Conservation (phyloP, 140 eudicot genomes). For the Flaveria floridana region DNA sequence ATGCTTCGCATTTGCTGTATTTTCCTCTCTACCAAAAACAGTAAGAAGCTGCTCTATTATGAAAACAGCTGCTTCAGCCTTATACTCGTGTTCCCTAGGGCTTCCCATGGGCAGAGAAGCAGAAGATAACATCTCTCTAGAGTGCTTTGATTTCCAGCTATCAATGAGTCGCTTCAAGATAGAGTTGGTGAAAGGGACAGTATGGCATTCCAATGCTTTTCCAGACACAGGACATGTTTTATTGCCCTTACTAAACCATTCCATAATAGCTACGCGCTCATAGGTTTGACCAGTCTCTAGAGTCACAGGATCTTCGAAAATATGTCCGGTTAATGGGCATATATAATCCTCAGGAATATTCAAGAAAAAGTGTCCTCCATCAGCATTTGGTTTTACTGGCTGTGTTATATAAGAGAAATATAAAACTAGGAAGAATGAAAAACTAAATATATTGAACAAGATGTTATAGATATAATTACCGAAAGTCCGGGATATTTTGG, state of each 20-base stretch:
- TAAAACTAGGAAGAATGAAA: constrained; percentile 18
- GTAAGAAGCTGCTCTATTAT: constrained; percentile 64
- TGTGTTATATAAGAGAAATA: constrained; percentile 35
- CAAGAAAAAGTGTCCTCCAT: constrained; percentile 30
- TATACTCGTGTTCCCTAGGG: constrained; percentile 39
- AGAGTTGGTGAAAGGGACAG: constrained; percentile 57
- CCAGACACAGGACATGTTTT: constrained; percentile 64
- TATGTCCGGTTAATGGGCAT: constrained; percentile 66
- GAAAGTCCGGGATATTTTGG: constrained; percentile 31
- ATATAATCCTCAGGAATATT: constrained; percentile 57
- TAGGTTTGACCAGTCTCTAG: constrained; percentile 81
- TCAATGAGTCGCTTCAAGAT: constrained; percentile 62
- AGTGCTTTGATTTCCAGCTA: constrained; percentile 62
- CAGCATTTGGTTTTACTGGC: constrained; percentile 36
- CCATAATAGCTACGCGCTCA: constrained; percentile 56
- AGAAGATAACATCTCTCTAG: constrained; percentile 44
- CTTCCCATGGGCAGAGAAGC: constrained; percentile 44
- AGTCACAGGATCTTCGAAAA: constrained; percentile 80
- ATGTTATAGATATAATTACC: constrained; percentile 31
- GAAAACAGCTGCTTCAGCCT: constrained; percentile 50
- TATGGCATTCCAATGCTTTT: constrained; percentile 44
- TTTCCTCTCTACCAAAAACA: constrained; percentile 50
- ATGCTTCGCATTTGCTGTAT: constrained; percentile 41
- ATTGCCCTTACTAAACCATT: constrained; percentile 58
- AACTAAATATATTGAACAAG: neutral